Conservation (phyloP, 176 grass and related monocot genomes). For the Echinochloa phyllopogon region DNA sequence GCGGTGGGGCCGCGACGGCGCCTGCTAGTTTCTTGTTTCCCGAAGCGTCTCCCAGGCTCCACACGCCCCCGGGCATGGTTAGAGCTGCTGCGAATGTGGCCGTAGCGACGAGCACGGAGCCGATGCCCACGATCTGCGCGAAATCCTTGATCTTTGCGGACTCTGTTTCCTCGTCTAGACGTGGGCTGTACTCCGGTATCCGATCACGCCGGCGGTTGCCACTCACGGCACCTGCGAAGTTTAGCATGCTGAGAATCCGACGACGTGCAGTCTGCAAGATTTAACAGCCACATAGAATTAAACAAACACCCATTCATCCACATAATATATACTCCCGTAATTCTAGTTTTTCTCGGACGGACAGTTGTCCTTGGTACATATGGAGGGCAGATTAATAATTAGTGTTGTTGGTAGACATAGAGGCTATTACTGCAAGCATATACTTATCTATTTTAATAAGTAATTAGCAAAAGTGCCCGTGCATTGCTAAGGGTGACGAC, state of each 20-base stretch:
- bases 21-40: too few relatives aligned
- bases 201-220: neutral
- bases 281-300: too few relatives aligned
- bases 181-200: neutral
- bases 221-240: neutral
- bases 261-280: neutral
- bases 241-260: neutral
- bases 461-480: too few relatives aligned
- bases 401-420: too few relatives aligned
- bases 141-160: conserved; percentile 34
- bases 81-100: conserved; percentile 43
- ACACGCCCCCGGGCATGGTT: conserved; percentile 25
- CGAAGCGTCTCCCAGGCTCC: neutral
- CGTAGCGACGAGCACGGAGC: conserved; percentile 44
- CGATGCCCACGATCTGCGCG: conserved; percentile 45
- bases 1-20: neutral
- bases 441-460: too few relatives aligned
- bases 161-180: neutral
- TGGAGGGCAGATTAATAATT: too few relatives aligned
- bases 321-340: too few relatives aligned
- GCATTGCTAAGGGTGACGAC: too few relatives aligned
- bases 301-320: too few relatives aligned
- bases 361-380: too few relatives aligned
- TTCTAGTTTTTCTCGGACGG: too few relatives aligned
- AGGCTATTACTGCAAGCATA: too few relatives aligned